Percentiles rank a stretch among this genome's conserved stretches.
phyloP scores from a whole-genome alignment of 225 moss, liverwort and hornwort genomes.

The Straminergon stramineum region DNA sequence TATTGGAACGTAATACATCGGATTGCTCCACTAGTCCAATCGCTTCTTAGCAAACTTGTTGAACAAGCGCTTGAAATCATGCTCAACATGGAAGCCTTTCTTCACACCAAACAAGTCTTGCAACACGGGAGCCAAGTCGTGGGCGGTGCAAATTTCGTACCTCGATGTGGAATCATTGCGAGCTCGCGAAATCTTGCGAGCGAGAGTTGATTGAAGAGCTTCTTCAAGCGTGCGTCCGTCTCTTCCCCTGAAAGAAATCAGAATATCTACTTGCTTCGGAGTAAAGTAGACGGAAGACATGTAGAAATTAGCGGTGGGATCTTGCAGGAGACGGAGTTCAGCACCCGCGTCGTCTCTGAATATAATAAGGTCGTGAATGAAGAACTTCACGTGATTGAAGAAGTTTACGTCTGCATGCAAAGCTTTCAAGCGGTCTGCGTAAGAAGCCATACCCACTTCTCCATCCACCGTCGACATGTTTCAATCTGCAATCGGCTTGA shows the following conservation, averaged over 20 bases:
- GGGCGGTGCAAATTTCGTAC: neutral
- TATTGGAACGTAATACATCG: neutral
- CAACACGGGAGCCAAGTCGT: neutral
- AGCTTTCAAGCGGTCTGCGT: neutral
- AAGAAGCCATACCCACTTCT: neutral
- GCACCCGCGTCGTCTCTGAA: neutral
- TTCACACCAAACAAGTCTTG: neutral
- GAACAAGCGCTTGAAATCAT: neutral
- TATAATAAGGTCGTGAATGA: neutral
- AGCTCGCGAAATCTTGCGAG: neutral
- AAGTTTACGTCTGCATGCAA: neutral
- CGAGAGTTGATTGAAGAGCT: neutral
- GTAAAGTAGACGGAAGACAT: neutral
- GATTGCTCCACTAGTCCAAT: neutral
- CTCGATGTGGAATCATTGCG: neutral
- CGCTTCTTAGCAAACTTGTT: neutral
- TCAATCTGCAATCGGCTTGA: neutral
- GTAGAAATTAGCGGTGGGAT: neutral
- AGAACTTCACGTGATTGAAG: neutral
- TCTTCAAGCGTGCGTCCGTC: neutral
- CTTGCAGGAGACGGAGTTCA: neutral
- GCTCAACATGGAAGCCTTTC: neutral
- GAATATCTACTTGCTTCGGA: neutral
- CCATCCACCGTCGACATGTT: neutral
- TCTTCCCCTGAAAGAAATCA: neutral